Base-by-base conservation (phyloP, 148 eudicot species). In the Nyssa sinensis region DNA sequence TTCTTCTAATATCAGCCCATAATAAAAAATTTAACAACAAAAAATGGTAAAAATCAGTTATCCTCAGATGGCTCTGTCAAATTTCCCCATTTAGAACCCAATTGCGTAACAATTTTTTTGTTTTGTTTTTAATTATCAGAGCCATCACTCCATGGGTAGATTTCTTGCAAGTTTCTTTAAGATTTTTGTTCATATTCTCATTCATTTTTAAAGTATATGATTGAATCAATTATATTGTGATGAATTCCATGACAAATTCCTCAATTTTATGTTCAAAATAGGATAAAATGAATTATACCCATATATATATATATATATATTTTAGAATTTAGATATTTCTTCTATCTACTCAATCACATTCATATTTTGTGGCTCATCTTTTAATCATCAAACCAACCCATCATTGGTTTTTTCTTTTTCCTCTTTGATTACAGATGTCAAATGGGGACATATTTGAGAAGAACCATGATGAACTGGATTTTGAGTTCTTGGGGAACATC, bases 401-500 rank as follows among this genome's bases (percentile, higher is more conserved):
- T 41, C 34, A 23, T 21, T 1, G 19, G 1, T 14, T 44, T 24
- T 12, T 7, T 47, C 8, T n/a, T 3, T 16, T 1, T 53, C 5
- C 3, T 3, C 25, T 0, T 55, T n/a, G 24, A 30, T 77, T 74
- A 68, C 84, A 93, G 98, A 93, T 91, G 94, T 93, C 98, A n/a
- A 93, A 93, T 81, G 94, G 85, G 49, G 97, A 94, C 80, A 87
- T 75, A 79, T 88, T 82, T 75, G 91, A 88, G 83, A 88, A 82
- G 74, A 90, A 80, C 81, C 98, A 92, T 47, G 98, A 94, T 61
- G 98, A 94, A 69, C 72, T 94, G 24, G 98, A 94, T 70, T 87
- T 94, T 64, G 98, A 94, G 82, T 94, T 94, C 79, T 79, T 94
- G 79, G 98, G 98, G 49, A 91, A 94, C 64, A 91, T 94, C 30